phyloP scores from a whole-genome alignment of 2,329 filamentous ascomycete species.

The Neonectria neomacrospora region DNA sequence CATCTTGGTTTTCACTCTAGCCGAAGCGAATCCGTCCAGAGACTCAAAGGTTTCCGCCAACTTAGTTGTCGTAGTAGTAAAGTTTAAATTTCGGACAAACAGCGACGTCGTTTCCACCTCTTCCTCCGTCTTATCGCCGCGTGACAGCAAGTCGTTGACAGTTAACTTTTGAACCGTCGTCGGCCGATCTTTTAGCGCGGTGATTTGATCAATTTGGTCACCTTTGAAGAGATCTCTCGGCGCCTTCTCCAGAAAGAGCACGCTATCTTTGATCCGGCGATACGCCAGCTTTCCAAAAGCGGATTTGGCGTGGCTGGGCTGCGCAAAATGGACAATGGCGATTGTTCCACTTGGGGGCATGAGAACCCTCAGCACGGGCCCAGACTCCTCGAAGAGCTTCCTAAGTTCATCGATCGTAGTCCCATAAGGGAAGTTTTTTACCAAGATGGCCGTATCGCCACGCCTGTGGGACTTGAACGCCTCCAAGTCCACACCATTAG shows the following conservation, averaged over 20 bases:
- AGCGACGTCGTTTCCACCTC: conserved; percentile 77
- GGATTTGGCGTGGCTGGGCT: conserved; percentile 80
- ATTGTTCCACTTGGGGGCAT: conserved; percentile 95
- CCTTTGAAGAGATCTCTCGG: conserved; percentile 80
- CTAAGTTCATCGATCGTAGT: conserved; percentile 82
- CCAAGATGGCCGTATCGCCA: conserved; percentile 86
- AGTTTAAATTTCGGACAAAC: conserved; percentile 95
- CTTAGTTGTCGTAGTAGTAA: conserved; percentile 81
- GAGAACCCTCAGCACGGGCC: conserved; percentile 81
- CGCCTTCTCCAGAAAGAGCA: conserved; percentile 93
- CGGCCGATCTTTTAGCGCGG: conserved; percentile 51
- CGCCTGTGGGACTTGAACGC: conserved; percentile 88
- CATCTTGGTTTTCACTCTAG: conserved; percentile 90
- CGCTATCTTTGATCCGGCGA: conserved; percentile 88
- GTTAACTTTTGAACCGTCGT: conserved; percentile 70
- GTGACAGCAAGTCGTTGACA: conserved; percentile 74
- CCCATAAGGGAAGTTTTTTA: conserved; percentile 94
- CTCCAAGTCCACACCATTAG: conserved; percentile 90
- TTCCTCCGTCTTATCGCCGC: conserved; percentile 63
- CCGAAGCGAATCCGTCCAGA: conserved; percentile 88
- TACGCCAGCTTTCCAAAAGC: conserved; percentile 90
- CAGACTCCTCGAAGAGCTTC: conserved; percentile 86
- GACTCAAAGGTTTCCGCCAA: conserved; percentile 82
- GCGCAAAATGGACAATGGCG: conserved; percentile 89
- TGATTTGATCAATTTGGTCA: conserved; percentile 45